A percentile compares a stretch with the other conserved stretches of the same genome.
phyloP scores from a whole-genome alignment of 345 rosid species.

The Gossypium australe region DNA sequence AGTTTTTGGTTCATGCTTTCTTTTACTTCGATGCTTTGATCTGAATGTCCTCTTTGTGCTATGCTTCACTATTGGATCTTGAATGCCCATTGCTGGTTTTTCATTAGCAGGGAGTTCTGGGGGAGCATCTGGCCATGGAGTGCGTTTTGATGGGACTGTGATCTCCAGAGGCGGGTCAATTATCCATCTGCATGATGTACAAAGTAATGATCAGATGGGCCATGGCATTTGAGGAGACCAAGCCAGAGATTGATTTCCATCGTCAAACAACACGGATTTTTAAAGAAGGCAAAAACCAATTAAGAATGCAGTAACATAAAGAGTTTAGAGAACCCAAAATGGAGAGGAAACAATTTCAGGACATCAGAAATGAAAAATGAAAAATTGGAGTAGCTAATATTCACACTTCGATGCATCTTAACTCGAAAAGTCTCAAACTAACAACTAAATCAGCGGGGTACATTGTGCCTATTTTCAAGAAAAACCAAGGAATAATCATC shows the following conservation, averaged over 20 bases:
- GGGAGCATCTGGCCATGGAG: constrained; percentile 95
- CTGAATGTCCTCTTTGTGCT: constrained; percentile 48
- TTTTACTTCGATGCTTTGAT: constrained; percentile 67
- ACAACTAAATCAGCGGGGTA: too few relatives aligned
- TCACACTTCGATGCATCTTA: too few relatives aligned
- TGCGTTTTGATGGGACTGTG: constrained; percentile 74
- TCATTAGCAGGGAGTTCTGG: constrained; percentile 65
- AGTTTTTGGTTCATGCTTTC: constrained; percentile 59
- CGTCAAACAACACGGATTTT: not conserved
- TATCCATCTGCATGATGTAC: constrained; percentile 58
- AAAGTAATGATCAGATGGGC: not conserved
- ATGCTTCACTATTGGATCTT: constrained; percentile 49
- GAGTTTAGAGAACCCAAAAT: not conserved
- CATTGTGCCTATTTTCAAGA: too few relatives aligned
- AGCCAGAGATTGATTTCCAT: not conserved
- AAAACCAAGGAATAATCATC: too few relatives aligned
- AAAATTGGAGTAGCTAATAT: not conserved
- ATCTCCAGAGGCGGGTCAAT: constrained; percentile 87
- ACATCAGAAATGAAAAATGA: not conserved
- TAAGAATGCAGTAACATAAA: not conserved
- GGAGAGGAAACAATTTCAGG: not conserved
- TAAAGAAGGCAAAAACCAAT: not conserved
- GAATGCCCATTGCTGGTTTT: constrained; percentile 28
- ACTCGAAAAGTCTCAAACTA: too few relatives aligned
- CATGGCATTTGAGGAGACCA: not conserved